Conservation (phyloP, 2,329 filamentous ascomycete species). For the Raffaelea arxii region DNA sequence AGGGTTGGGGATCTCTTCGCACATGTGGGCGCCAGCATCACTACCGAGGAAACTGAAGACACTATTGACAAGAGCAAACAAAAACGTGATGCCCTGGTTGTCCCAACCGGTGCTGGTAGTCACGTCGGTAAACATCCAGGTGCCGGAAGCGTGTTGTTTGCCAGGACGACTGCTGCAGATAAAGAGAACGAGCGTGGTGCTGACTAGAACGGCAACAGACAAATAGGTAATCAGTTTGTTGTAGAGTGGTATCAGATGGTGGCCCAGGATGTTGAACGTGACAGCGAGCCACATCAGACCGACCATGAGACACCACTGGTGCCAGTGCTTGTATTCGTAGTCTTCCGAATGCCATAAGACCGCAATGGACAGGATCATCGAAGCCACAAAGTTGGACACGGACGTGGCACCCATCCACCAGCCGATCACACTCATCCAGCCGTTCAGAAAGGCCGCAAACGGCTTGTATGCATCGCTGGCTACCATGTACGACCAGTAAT, state of each 20-base stretch:
- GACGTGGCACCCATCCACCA: slow-evolving; percentile 10
- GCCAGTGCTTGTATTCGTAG: slow-evolving; percentile 8
- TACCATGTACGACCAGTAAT: slow-evolving; percentile 27
- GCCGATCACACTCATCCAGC: slow-evolving; percentile 8
- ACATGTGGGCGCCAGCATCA: slow-evolving; percentile 9
- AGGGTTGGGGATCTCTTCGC: slow-evolving; percentile 10
- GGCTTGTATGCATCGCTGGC: slow-evolving; percentile 12
- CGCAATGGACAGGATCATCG: slow-evolving; percentile 9
- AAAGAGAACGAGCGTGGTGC: slow-evolving; percentile 40
- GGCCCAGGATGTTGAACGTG: slow-evolving; percentile 6
- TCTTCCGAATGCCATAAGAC: slow-evolving; percentile 3
- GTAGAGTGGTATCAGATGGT: slow-evolving; percentile 6
- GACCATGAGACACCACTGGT: slow-evolving; percentile 5
- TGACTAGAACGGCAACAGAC: slow-evolving; percentile 49
- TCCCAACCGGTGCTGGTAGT: slow-evolving; percentile 7
- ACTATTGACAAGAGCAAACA: slow-evolving; percentile 7
- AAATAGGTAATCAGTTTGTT: slow-evolving; percentile 8
- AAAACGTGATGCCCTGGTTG: slow-evolving; percentile 5
- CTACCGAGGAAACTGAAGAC: slow-evolving; percentile 8
- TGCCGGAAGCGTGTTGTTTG: slow-evolving; percentile 2
- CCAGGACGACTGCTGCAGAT: slow-evolving; percentile 5
- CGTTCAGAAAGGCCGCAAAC: slow-evolving; percentile 17
- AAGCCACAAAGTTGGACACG: slow-evolving; percentile 9
- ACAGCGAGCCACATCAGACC: slow-evolving; percentile 8
- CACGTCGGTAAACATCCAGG: slow-evolving; percentile 7